Percentiles rank a stretch among this genome's conserved stretches.
phyloP scores from a whole-genome alignment of 495 filamentous ascomycete genomes.

The Aspergillus homomorphus region DNA sequence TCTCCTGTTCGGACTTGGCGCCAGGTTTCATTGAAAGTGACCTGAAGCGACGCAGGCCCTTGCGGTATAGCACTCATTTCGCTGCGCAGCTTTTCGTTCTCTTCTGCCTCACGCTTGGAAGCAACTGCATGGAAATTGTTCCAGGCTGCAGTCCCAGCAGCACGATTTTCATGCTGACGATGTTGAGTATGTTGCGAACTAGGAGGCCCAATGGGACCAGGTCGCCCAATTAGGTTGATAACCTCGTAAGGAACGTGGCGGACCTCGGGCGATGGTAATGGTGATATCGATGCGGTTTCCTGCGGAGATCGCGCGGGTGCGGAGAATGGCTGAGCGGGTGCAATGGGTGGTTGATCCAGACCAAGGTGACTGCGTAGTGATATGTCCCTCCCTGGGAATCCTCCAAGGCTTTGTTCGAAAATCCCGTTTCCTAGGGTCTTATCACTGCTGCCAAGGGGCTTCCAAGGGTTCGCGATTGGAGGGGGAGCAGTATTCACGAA shows the following conservation, averaged over 20 bases:
- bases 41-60: constrained; percentile 37
- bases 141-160: constrained; percentile 43
- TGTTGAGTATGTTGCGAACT: constrained; percentile 32
- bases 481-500: constrained; percentile 32
- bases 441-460: constrained; percentile 65
- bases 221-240: constrained; percentile 39
- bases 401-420: constrained; percentile 61
- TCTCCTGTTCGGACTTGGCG: constrained; percentile 53
- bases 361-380: constrained; percentile 38
- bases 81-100: constrained; percentile 33
- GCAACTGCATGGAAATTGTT: constrained; percentile 45
- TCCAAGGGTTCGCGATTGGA: constrained; percentile 66
- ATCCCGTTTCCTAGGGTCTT: constrained; percentile 75
- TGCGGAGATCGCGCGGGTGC: constrained; percentile 28
- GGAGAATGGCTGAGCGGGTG: constrained; percentile 32
- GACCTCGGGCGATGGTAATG: constrained; percentile 37
- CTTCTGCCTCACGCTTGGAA: constrained; percentile 42
- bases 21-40: constrained; percentile 63
- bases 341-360: constrained; percentile 38
- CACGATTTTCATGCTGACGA: constrained; percentile 37
- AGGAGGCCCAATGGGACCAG: constrained; percentile 54
- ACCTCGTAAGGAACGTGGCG: constrained; percentile 36
- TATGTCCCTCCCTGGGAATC: constrained; percentile 39
- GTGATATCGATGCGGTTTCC: constrained; percentile 30
- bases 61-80: constrained; percentile 38